phyloP scores from a whole-genome alignment of 805 yeast species.

The Scheffersomyces stipitis region DNA sequence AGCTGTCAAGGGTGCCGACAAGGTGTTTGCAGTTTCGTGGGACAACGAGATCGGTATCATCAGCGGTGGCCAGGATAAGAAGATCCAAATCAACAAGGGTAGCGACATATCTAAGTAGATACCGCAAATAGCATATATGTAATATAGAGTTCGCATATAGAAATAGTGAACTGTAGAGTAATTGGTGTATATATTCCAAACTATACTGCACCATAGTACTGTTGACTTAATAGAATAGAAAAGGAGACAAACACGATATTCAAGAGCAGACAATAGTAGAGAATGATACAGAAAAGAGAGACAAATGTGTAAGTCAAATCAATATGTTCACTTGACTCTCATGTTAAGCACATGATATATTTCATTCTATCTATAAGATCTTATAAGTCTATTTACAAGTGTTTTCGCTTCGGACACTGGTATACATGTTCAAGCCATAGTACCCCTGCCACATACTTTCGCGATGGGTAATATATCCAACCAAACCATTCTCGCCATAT shows the following conservation, averaged over 20 bases:
- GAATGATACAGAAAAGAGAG: too few species aligned
- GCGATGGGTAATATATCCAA: constrained; percentile 67
- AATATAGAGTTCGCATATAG: too few species aligned
- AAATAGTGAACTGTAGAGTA: too few species aligned
- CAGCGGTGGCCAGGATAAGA: constrained; percentile 93
- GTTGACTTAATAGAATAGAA: too few species aligned
- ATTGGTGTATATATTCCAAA: too few species aligned
- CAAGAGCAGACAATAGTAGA: too few species aligned
- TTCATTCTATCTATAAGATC: too few species aligned
- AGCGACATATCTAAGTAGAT: constrained; percentile 22
- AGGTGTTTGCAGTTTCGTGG: constrained; percentile 90
- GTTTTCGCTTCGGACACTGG: constrained; percentile 36
- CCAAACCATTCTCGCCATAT: constrained; percentile 26
- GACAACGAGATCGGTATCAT: constrained; percentile 74
- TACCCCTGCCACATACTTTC: constrained; percentile 75
- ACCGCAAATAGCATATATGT: not conserved
- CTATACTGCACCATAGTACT: too few species aligned
- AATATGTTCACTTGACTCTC: too few species aligned
- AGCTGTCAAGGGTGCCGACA: constrained; percentile 46
- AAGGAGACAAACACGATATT: too few species aligned
- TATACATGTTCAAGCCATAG: constrained; percentile 66
- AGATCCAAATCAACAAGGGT: constrained; percentile 74
- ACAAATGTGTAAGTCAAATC: too few species aligned
- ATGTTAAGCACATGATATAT: too few species aligned
- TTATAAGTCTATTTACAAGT: not conserved